Conservation (phyloP, 768 basidiomycete species). For the Lentinula aciculospora region DNA sequence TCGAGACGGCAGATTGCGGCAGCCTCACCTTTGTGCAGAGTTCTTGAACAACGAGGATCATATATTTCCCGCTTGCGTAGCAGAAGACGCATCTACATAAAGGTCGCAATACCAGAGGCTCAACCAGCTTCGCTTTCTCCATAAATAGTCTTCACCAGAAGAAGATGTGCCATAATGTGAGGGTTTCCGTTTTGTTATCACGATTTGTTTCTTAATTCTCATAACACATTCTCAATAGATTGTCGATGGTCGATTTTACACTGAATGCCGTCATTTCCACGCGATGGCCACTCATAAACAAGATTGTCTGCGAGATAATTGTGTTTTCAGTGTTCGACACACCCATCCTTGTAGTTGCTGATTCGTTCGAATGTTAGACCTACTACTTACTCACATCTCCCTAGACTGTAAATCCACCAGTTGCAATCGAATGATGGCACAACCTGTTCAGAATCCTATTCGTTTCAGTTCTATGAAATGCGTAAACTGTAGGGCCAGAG, state of each 20-base stretch:
- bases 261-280: conserved; percentile 64
- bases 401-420: conserved; percentile 49
- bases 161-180: conserved; percentile 72
- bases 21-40: conserved; percentile 29
- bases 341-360: conserved; percentile 41
- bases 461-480: conserved; percentile 54
- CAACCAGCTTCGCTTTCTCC: conserved; percentile 12
- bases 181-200: conserved; percentile 18
- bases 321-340: conserved; percentile 69
- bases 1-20: conserved; percentile 29
- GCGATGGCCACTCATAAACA: conserved; percentile 64
- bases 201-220: conserved; percentile 2
- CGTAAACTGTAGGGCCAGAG: conserved; percentile 31
- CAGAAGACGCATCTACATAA: conserved; percentile 3
- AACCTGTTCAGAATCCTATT: conserved; percentile 67
- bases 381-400: not conserved
- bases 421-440: conserved; percentile 62
- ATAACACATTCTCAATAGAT: conserved; percentile 40
- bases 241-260: conserved; percentile 72
- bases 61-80: conserved; percentile 23
- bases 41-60: conserved; percentile 36
- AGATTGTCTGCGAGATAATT: conserved; percentile 60
- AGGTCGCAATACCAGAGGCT: not conserved
- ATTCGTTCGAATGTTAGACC: not conserved
- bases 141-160: conserved; percentile 11